These are phyloP conservation scores for Alternaria postmessia DNA, from an alignment of 2,329 filamentous ascomycete species.

Conservation along the genomic window DNA sequence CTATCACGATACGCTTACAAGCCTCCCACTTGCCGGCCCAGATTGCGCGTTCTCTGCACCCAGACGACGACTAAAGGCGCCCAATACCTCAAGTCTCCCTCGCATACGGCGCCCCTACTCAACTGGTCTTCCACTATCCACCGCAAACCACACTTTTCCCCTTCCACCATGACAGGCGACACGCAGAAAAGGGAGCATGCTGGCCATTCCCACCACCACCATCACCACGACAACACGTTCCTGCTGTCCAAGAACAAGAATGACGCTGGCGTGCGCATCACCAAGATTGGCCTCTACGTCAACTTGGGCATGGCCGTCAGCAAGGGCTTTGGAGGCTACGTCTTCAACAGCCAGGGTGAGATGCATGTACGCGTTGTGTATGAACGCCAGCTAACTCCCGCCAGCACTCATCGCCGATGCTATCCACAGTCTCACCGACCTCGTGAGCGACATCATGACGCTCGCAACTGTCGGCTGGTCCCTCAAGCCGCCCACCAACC, in stretches of 20 bases:
- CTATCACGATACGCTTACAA: constrained; percentile 16
- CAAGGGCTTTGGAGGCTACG: constrained; percentile 90
- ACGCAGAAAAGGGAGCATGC: constrained; percentile 46
- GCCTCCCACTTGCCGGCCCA: constrained; percentile 20
- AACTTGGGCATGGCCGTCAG: constrained; percentile 94
- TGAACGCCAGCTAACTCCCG: constrained; percentile 25
- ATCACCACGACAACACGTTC: constrained; percentile 86
- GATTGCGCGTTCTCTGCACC: constrained; percentile 45
- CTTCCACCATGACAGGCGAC: constrained; percentile 40
- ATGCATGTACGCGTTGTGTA: background rate
- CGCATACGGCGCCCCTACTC: constrained; percentile 20
- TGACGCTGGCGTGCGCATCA: constrained; percentile 94
- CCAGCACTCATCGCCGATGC: constrained; percentile 86
- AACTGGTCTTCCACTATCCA: constrained; percentile 47
- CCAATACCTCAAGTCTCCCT: constrained; percentile 17
- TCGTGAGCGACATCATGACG: constrained; percentile 94
- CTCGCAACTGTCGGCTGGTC: constrained; percentile 95
- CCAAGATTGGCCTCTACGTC: constrained; percentile 83
- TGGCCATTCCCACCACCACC: constrained; percentile 68
- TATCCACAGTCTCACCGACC: constrained; percentile 92
- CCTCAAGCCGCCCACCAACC: constrained; percentile 80
- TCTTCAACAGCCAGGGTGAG: constrained; percentile 84
- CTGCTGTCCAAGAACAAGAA: constrained; percentile 83
- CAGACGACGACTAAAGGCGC: constrained; percentile 35
- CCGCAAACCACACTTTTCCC: constrained; percentile 41